Conservation (phyloP, 1,284 basidiomycete species). For the Mrakiaceae sp. region DNA sequence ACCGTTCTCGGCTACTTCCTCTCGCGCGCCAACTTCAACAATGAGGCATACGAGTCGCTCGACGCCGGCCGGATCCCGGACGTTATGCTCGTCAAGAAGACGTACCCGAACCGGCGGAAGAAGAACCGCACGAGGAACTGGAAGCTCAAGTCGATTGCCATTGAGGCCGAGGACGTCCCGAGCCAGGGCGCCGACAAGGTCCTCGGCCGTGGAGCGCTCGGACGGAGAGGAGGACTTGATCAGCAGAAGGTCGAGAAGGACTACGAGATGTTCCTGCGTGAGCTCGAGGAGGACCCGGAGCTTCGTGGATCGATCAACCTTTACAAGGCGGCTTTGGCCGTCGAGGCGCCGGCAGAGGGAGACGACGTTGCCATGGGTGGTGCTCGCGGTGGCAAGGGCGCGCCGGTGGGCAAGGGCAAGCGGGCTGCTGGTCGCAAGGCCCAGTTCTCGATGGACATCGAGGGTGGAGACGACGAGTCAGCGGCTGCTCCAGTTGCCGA, state of each 20-base stretch:
- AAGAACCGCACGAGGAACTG: conserved; percentile 76
- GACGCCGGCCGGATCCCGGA: conserved; percentile 70
- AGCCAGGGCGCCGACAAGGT: conserved; percentile 20
- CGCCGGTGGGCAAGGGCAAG: conserved; percentile 34
- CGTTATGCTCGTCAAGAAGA: conserved; percentile 87
- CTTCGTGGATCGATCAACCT: conserved; percentile 79
- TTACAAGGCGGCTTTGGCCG: conserved; percentile 49
- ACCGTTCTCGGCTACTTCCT: conserved; percentile 85
- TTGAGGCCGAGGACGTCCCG: conserved; percentile 57
- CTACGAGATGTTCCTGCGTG: conserved; percentile 90
- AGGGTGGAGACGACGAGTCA: conserved; percentile 37
- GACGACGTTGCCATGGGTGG: conserved; percentile 36
- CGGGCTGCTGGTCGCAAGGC: conserved; percentile 39
- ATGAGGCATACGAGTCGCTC: conserved; percentile 67
- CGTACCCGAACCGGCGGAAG: conserved; percentile 88
- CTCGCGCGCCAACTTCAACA: conserved; percentile 85
- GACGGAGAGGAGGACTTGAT: conserved; percentile 79
- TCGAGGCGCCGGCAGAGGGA: conserved; percentile 20
- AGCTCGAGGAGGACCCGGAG: conserved; percentile 94
- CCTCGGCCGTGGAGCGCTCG: conserved; percentile 68
- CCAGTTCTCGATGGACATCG: conserved; percentile 62
- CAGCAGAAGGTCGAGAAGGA: conserved; percentile 90
- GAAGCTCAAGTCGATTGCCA: conserved; percentile 87
- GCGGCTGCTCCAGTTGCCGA: conserved; percentile 31
- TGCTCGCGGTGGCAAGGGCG: conserved; percentile 29